Base-by-base conservation (phyloP, 768 basidiomycete genomes). In the Boletellus ananiceps region DNA sequence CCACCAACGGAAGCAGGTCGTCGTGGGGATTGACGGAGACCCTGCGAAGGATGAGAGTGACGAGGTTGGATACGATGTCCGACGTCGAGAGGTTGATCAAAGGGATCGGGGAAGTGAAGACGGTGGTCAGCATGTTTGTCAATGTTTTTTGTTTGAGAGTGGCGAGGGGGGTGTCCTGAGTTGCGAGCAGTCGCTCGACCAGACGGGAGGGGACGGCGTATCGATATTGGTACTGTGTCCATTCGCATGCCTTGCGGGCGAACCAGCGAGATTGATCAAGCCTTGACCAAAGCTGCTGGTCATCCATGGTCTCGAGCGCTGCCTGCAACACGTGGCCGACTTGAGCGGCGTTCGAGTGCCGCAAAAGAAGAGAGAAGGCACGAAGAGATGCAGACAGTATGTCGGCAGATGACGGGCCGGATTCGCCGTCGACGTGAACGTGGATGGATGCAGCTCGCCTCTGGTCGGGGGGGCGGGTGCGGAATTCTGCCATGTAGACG, bases 161-260 rank as follows among this genome's bases (percentile, higher is more conserved):
- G 8, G 76, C 66, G 32, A 70, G 58, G 0, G 74, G 62, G 0
- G 70, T 60, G 46, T 88, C 86, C 58, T 80, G 83, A 40, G 75
- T 76, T 52, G 80, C 76, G 18, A 83, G 73, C 4, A 96, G 76
- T 21, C 79, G 77, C 59, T 94, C 92, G 12, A 95, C 82, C 4
- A 95, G 71, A 62, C 84, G 80, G 1, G 90, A 88, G 3, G 93
- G 90, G 7, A 96, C 81, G 21, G 86, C 86, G 60, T 89, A 95
- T 21, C 94, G 86, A 67, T 94, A 94, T 63, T 94, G 94, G 55
- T 94, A 91, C 61, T 88, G 90, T 5, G 88, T 80, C 88, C 90
- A 94, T 58, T 90, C 85, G n/a, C 83, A 82, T 5, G 80, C 75
- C 59, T 80, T 84, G 50, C 82, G 79, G 12, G 85, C 81, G 49